Evolutionary conservation across 2,329 filamentous ascomycete species (phyloP), one percentile per base, ranked within the genome.

Genomic region (Sarocladium strictum): DNA sequence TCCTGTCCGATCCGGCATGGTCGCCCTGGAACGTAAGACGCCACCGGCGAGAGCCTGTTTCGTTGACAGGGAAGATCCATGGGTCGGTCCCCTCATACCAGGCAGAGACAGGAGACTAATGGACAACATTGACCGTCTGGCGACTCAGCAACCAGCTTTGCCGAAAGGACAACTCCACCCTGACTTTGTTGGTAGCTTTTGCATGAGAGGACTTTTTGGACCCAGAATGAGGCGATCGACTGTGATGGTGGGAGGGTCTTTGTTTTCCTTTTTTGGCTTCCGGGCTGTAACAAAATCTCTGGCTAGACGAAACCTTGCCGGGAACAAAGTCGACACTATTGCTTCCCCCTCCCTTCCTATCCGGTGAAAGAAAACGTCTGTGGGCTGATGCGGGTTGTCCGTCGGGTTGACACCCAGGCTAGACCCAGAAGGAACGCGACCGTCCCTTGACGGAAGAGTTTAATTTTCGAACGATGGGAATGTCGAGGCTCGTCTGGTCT

Each of bases 1-100:
- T 51, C 47, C 47, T 51, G 47, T 51, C 47, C 11, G 15, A 51
- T 51, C 29, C 47, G 47, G 47, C 29, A 33, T 33, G 47, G 47
- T 29, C 47, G 47, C 17, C n/a, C 29, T 51, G 26, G n/a, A 51
- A 35, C 27, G n/a, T 11, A 3, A 33, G 11, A 51, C 27, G 26
- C 27, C 47, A 51, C 27, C 47, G 35, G n/a, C 10, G 43, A 29
- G 32, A 49, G 15, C 40, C 40, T 12, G 47, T 29, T n/a, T n/a
- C n/a, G n/a, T n/a, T n/a, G n/a, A n/a, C n/a, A n/a, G n/a, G 23
- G n/a, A 35, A 14, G 11, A 12, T 32, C 29, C 29, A 32, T 32
- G 29, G 29, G 12, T 32, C 29, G n/a, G n/a, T n/a, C n/a, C n/a
- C n/a, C n/a, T n/a, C n/a, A n/a, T n/a, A n/a, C n/a, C n/a, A n/a